Evolutionary conservation across 116 monocot species (phyloP).

Genomic region (Iris pallida): DNA sequence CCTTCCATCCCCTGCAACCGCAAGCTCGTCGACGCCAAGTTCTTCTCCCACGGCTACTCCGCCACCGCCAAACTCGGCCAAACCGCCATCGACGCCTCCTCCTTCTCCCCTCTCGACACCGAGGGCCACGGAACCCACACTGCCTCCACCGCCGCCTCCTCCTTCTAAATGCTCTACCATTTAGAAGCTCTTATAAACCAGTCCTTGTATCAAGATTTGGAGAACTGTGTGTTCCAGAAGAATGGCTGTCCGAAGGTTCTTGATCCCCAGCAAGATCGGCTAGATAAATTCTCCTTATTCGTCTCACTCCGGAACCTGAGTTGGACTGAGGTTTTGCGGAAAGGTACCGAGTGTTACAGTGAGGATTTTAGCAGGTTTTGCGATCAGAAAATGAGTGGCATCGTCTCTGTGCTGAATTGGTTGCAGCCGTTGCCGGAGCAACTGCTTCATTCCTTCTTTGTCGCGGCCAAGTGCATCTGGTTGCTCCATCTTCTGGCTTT

Average conservation of each 20-base stretch:
- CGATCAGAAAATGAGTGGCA: slow-evolving; percentile 75
- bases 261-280: slow-evolving; percentile 53
- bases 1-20: slow-evolving; percentile 46
- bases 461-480: slow-evolving; percentile 87
- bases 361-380: slow-evolving; percentile 84
- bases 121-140: slow-evolving; percentile 92
- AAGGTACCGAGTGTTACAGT: slow-evolving; percentile 71
- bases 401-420: slow-evolving; percentile 59
- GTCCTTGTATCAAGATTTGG: slow-evolving; percentile 77
- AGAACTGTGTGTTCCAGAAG: slow-evolving; percentile 71
- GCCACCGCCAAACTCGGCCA: slow-evolving; percentile 31
- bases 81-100: slow-evolving; percentile 61
- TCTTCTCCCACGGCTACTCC: slow-evolving; percentile 77
- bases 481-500: slow-evolving; percentile 83
- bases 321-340: slow-evolving; percentile 76
- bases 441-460: slow-evolving; percentile 75
- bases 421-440: slow-evolving; percentile 72
- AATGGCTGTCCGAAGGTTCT: slow-evolving; percentile 62
- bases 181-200: slow-evolving; percentile 71
- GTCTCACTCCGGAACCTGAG: slow-evolving; percentile 72
- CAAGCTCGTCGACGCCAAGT: slow-evolving; percentile 77
- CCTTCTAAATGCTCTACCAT: slow-evolving; percentile 71
- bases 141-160: slow-evolving; percentile 84
- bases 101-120: slow-evolving; percentile 75
- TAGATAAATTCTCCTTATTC: slow-evolving; percentile 71